Percentiles rank a stretch among this genome's conserved stretches.
phyloP scores from a whole-genome alignment of 805 yeast species.

The Alloascoidea africana region DNA sequence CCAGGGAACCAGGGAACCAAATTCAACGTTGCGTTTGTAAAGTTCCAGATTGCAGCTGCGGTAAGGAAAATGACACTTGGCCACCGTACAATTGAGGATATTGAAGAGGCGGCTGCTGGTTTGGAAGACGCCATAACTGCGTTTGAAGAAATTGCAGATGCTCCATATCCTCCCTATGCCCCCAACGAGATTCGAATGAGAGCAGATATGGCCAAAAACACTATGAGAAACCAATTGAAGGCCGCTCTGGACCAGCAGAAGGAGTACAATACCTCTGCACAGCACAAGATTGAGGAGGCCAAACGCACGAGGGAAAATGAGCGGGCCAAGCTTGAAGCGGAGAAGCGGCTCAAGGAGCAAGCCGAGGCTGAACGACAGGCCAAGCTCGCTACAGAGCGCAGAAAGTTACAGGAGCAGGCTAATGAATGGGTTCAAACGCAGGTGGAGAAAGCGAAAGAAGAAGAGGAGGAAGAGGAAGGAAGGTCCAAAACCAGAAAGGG shows the following conservation, averaged over 20 bases:
- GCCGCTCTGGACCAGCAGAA: slow-evolving; percentile 59
- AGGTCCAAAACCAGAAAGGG: slow-evolving; percentile 10
- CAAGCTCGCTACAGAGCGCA: slow-evolving; percentile 30
- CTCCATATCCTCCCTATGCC: slow-evolving; percentile 58
- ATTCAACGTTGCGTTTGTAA: slow-evolving; percentile 73
- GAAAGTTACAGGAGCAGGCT: slow-evolving; percentile 39
- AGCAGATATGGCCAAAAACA: slow-evolving; percentile 71
- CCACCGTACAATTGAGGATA: slow-evolving; percentile 46
- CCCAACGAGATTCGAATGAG: slow-evolving; percentile 70
- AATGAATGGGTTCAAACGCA: slow-evolving; percentile 31
- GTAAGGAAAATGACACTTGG: slow-evolving; percentile 44
- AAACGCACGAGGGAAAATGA: slow-evolving; percentile 48
- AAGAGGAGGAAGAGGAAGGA: slow-evolving; percentile 15
- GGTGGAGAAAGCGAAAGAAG: slow-evolving; percentile 20
- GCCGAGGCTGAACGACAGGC: slow-evolving; percentile 34
- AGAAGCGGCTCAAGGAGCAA: slow-evolving; percentile 26
- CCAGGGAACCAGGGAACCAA: slow-evolving; percentile 30
- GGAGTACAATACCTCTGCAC: slow-evolving; percentile 42
- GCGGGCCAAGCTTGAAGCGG: slow-evolving; percentile 24
- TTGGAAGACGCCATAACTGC: slow-evolving; percentile 45
- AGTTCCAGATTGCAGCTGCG: slow-evolving; percentile 77
- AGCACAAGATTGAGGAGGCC: slow-evolving; percentile 59
- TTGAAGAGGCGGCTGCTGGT: slow-evolving; percentile 38
- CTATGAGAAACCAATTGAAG: slow-evolving; percentile 57
- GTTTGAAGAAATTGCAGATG: slow-evolving; percentile 45